Evolutionary conservation across 352 stramenopile genomes (phyloP), one percentile per base, ranked within the genome.

Genomic region (Globisporangium carolinianum): DNA sequence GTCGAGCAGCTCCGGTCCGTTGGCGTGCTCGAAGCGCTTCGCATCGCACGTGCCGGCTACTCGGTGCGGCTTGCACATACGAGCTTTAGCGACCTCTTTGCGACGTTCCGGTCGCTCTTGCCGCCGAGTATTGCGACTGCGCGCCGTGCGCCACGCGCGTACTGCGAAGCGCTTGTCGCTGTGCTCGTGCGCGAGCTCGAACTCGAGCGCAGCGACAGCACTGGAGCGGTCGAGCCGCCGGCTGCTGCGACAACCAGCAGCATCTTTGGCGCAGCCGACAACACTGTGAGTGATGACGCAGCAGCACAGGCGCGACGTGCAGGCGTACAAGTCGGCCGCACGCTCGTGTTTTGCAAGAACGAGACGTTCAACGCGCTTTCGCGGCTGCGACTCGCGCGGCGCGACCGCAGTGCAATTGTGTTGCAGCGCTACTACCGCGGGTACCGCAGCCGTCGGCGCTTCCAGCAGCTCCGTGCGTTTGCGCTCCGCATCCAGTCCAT

Each of bases 1-100:
- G 89, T 99, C 5, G 90, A 99, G 56, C 97, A 99, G 73, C 88
- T 99, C 42, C 85, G 91, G 15, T 99, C 96, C 35, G 95, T 97
- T 49, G 97, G 97, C 50, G 90, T 99, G 6, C 68, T 99, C 7
- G 96, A 99, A 63, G 95, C 96, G 8, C 87, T 99, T 10, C 82
- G 91, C 8, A 98, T 99, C 42, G 92, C 89, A 32, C 89, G 95
- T 55, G 89, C 95, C 52, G 97, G 96, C 0, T 99, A 98, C 70
- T 96, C 96, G 24, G 96, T 97, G 11, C 93, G 96, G 11, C 91
- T 98, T 37, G 68, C 86, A 5, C 94, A 98, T 68, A 81, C 87
- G 10, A 87, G 87, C 8, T 99, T 99, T 68, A 64, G 88, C 24
- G 78, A 89, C 12, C 55, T 82, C 49, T 94, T 93, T 62, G 73